These are phyloP conservation scores for Aspergillus diversus DNA, from an alignment of 495 filamentous ascomycete species.

Conservation along the genomic window DNA sequence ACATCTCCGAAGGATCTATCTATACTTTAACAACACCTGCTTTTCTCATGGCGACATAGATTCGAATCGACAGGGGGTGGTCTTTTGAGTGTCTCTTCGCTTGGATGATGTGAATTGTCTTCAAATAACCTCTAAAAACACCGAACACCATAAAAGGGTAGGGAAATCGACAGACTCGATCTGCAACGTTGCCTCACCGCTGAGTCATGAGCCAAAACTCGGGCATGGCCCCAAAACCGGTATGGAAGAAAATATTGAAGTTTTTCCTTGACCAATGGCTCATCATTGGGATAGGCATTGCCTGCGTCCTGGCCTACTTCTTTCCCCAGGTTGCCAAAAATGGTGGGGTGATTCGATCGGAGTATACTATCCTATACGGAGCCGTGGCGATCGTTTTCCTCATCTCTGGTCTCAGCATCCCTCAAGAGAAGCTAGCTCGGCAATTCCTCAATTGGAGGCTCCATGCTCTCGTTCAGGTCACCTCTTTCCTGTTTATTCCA, in stretches of 20 bases:
- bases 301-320: slow-evolving; percentile 53
- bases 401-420: slow-evolving; percentile 56
- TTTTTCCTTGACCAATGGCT: slow-evolving; percentile 60
- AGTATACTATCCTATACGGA: slow-evolving; percentile 59
- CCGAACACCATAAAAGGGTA: no score
- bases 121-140: no score
- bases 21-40: not conserved
- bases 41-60: not conserved
- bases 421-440: slow-evolving; percentile 52
- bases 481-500: slow-evolving; percentile 56
- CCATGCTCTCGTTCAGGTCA: slow-evolving; percentile 54
- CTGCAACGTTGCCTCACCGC: not conserved
- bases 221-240: slow-evolving; percentile 4
- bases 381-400: slow-evolving; percentile 58
- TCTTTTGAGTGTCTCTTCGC: no score
- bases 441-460: slow-evolving; percentile 57
- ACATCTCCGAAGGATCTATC: slow-evolving; percentile 12
- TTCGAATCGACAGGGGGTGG: no score
- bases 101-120: no score
- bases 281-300: slow-evolving; percentile 57
- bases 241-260: slow-evolving; percentile 26
- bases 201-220: slow-evolving; percentile 3
- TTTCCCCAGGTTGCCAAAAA: slow-evolving; percentile 58
- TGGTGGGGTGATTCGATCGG: slow-evolving; percentile 54
- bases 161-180: no score